Base-by-base conservation (phyloP, 257 asterid species). In the Voacanga thouarsii region DNA sequence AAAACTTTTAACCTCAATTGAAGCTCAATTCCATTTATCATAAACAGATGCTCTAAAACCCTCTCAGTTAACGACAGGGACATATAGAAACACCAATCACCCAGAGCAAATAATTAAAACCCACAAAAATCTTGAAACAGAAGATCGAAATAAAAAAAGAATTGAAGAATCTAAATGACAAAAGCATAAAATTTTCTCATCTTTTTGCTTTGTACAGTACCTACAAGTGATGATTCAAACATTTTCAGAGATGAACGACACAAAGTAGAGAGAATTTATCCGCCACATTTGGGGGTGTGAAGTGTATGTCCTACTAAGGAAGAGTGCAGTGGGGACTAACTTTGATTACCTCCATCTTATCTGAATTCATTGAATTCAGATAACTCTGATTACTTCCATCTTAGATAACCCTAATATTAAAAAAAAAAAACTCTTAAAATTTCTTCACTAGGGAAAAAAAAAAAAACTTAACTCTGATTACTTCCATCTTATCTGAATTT, bases 281-380 rank as follows among this genome's bases (percentile, higher is more conserved):
- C 82, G 71, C 85, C 85, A 72, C 87, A 85, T 85, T 88, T 59
- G 68, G 44, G 49, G 78, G 70, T 14, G 68, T 37, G 41, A 75
- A 12, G 67, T 41, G 72, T n/a, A n/a, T n/a, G n/a, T n/a, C n/a
- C n/a, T n/a, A n/a, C n/a, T n/a, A n/a, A n/a, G n/a, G n/a, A n/a
- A n/a, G n/a, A n/a, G n/a, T n/a, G n/a, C n/a, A n/a, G n/a, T n/a
- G n/a, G n/a, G n/a, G n/a, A n/a, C n/a, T n/a, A n/a, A n/a, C n/a
- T n/a, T n/a, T n/a, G n/a, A n/a, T n/a, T n/a, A n/a, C n/a, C n/a
- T n/a, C n/a, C n/a, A n/a, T n/a, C n/a, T n/a, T n/a, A n/a, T n/a
- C n/a, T n/a, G n/a, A n/a, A n/a, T n/a, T n/a, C n/a, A n/a, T n/a
- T n/a, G n/a, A n/a, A n/a, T n/a, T n/a, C n/a, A n/a, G n/a, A n/a